These are phyloP conservation scores for Eutypa lata DNA, from an alignment of 2,329 filamentous ascomycete species.

Conservation along the genomic window DNA sequence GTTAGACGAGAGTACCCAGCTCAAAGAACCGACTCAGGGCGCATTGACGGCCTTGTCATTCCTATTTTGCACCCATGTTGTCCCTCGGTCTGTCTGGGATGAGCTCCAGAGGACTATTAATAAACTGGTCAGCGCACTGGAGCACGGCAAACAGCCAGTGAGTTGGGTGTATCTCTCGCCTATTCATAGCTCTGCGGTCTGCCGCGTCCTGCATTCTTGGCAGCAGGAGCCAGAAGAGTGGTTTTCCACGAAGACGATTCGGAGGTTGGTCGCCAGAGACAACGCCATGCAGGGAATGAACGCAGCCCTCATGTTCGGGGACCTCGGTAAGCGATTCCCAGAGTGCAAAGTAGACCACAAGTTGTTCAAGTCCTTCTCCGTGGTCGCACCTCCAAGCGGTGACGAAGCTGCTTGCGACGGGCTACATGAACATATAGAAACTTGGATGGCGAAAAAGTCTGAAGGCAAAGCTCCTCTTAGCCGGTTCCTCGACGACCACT, in stretches of 20 bases:
- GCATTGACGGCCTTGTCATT: constrained; percentile 5
- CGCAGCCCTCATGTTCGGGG: not conserved
- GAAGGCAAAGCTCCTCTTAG: no score
- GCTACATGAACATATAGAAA: constrained; percentile 2
- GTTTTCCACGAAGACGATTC: no score
- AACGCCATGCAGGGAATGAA: not conserved
- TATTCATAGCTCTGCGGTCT: constrained; percentile 4
- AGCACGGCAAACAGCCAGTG: constrained; percentile 6
- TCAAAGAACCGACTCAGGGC: not conserved
- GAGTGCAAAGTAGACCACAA: constrained; percentile 6
- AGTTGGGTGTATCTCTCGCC: constrained; percentile 5
- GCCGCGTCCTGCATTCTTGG: constrained; percentile 3
- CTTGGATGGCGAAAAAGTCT: no score
- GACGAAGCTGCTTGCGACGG: not conserved
- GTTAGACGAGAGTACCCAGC: constrained; percentile 3
- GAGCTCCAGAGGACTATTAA: constrained; percentile 8
- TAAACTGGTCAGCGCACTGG: constrained; percentile 6
- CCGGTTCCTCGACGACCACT: constrained; percentile 6
- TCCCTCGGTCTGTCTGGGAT: constrained; percentile 10
- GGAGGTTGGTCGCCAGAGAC: not conserved
- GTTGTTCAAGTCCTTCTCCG: constrained; percentile 10
- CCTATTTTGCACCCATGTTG: constrained; percentile 10
- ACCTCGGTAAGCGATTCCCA: constrained; percentile 2
- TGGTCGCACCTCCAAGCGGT: constrained; percentile 9
- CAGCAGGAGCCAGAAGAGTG: not conserved